These are phyloP conservation scores for Actinidia polygama DNA, from an alignment of 179 eudicot genomes.

Conservation along the genomic window DNA sequence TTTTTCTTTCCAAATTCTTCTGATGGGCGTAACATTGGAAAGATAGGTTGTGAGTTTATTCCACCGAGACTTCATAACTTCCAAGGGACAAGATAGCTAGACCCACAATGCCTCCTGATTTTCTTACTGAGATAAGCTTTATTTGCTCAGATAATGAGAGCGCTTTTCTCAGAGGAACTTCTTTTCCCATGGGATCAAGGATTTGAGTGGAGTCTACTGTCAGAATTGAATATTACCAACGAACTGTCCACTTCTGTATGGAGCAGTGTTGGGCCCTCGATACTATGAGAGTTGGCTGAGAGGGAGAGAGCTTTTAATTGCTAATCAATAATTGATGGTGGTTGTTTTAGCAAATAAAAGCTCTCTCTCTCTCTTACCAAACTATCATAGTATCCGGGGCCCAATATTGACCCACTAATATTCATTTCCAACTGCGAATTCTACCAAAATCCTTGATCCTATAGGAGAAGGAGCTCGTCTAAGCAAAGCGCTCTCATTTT, in stretches of 20 bases:
- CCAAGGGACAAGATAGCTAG: slow-evolving; percentile 36
- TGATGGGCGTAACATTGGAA: slow-evolving; percentile 53
- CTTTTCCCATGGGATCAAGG: slow-evolving; percentile 33
- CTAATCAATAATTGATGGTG: slow-evolving; percentile 56
- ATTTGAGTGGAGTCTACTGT: slow-evolving; percentile 26
- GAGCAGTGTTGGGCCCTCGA: slow-evolving; percentile 40
- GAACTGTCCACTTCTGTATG: slow-evolving; percentile 26
- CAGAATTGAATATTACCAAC: slow-evolving; percentile 31
- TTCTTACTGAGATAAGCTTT: slow-evolving; percentile 28
- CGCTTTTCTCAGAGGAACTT: slow-evolving; percentile 28
- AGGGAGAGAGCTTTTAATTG: slow-evolving; percentile 50
- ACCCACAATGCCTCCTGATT: slow-evolving; percentile 41
- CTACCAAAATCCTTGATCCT: slow-evolving; percentile 28
- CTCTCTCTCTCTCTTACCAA: slow-evolving; percentile 49
- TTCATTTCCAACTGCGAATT: slow-evolving; percentile 23
- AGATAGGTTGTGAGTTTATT: slow-evolving; percentile 49
- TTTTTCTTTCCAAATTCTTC: not conserved
- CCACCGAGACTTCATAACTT: slow-evolving; percentile 35
- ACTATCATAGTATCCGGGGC: slow-evolving; percentile 25
- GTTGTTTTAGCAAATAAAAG: slow-evolving; percentile 49
- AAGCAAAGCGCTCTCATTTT: slow-evolving; percentile 17
- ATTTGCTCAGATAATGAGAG: slow-evolving; percentile 28
- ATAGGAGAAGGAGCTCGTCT: slow-evolving; percentile 35
- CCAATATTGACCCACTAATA: slow-evolving; percentile 35
- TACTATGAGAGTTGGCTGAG: slow-evolving; percentile 42